Percentiles rank a stretch among this genome's conserved stretches.
Evolutionary conservation across 108 stramenopile species (phyloP).

Genomic region (Skeletonema marinoi): DNA sequence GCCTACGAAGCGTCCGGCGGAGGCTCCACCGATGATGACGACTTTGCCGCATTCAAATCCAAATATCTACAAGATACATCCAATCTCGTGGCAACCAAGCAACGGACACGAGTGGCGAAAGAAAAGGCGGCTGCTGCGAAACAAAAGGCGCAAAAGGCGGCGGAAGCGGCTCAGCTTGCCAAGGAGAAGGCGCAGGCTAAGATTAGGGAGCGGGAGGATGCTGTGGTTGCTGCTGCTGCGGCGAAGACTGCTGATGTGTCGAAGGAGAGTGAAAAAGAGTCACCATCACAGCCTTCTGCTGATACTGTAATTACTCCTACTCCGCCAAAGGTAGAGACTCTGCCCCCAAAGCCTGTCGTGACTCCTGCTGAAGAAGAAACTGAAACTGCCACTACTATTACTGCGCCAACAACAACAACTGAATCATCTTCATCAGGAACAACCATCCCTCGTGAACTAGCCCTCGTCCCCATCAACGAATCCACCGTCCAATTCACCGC

Average conservation of each 20-base stretch:
- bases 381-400: no score
- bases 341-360: background rate
- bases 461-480: conserved; percentile 46
- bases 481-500: conserved; percentile 44
- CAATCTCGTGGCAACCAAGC: background rate
- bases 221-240: background rate
- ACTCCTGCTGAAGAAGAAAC: background rate
- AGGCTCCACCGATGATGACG: background rate
- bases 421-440: conserved; percentile 7
- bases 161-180: conserved; percentile 5
- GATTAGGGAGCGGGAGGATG: background rate
- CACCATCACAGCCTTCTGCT: background rate
- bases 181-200: conserved; percentile 9
- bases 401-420: background rate
- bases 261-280: background rate
- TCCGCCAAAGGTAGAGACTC: background rate
- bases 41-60: conserved; percentile 33
- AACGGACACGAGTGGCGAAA: background rate
- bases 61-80: conserved; percentile 40
- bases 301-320: no score
- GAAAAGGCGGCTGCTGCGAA: conserved; percentile 2
- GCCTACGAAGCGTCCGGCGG: conserved; percentile 45
- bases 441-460: conserved; percentile 37
- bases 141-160: background rate
- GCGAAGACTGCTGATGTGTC: background rate